Base-by-base conservation (phyloP, 108 stramenopile genomes). In the Schizochytrium sp. region DNA sequence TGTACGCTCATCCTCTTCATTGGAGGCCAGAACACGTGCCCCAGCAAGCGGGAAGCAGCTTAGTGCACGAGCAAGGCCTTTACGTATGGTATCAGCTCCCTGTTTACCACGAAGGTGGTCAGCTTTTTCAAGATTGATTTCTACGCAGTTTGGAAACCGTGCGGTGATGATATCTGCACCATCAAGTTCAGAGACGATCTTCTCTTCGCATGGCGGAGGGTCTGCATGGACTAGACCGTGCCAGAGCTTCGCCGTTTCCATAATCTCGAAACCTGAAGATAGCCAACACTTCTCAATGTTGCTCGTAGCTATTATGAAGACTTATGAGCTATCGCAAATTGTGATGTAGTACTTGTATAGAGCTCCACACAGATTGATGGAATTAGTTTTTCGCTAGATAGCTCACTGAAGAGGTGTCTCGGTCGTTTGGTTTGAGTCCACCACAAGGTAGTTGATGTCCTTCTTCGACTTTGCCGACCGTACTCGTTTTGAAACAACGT, bases 221-320 rank as follows among this genome's bases (percentile, higher is more conserved):
- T 69, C 64, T 8, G 64, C 64, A 38, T 69, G 19, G 2, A 60
- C 59, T n/a, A n/a, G 19, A 2, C 59, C 59, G 59, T 60, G 59
- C 59, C 59, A 60, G 59, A 60, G 28, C 59, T 17, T n/a, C 19
- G 59, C 59, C 19, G 59, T 60, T 60, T 17, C 59, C 59, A 60
- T 60, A 17, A n/a, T 60, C 59, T 28, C 28, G 28, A 28, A 28
- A 95, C 91, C 98, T 96, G 58, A 96, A 91, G 89, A 98, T 96
- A 28, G 28, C 28, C 28, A 28, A 28, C 28, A 28, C 28, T 28
- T 28, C 28, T 28, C 28, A 28, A 28, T 28, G 28, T 28, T 28
- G 28, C 28, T 28, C 28, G 28, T 28, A 28, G 28, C 28, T 28
- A 28, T 28, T 28, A 28, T 28, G 28, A 28, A 28, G 28, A 28